Evolutionary conservation across 2,329 filamentous ascomycete genomes (phyloP).

Genomic region (Leptoxyphium fumago): DNA sequence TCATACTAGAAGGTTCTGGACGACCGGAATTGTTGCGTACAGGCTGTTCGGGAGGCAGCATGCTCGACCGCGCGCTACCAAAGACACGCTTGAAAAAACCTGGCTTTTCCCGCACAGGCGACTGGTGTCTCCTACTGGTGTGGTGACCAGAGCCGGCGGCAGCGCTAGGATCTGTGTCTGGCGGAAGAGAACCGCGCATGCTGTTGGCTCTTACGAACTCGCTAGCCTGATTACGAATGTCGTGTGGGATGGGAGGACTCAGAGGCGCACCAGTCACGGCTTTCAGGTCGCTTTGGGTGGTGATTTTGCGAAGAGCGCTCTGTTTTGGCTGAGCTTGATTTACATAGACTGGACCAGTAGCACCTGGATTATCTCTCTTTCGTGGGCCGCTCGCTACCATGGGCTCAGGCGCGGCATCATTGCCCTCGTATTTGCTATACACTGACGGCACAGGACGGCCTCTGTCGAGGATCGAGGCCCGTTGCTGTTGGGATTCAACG

Average conservation of each 20-base stretch:
- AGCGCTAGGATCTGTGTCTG: not conserved
- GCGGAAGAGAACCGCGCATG: conserved; percentile 16
- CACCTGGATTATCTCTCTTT: conserved; percentile 26
- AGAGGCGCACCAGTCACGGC: conserved; percentile 7
- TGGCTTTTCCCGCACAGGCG: conserved; percentile 39
- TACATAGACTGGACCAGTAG: conserved; percentile 21
- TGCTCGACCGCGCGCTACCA: conserved; percentile 26
- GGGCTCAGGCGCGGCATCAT: conserved; percentile 70
- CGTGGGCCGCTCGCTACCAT: conserved; percentile 70
- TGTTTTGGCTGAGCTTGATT: conserved; percentile 13
- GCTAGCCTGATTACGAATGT: conserved; percentile 31
- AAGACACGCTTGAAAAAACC: conserved; percentile 94
- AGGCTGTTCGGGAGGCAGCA: not conserved
- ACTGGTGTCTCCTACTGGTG: not conserved
- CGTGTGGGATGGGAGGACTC: conserved; percentile 18
- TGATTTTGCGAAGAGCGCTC: conserved; percentile 16
- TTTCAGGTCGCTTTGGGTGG: conserved; percentile 18
- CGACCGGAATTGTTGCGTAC: not conserved
- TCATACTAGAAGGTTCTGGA: not conserved
- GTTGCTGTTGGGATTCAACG: conserved; percentile 23
- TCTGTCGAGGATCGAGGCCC: conserved; percentile 28
- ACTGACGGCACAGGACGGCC: conserved; percentile 28
- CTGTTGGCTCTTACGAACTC: conserved; percentile 34
- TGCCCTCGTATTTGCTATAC: conserved; percentile 24
- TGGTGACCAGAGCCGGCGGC: not conserved